A percentile compares a stretch with the other conserved stretches of the same genome.
These are phyloP conservation scores for Colletotrichum higginsianum DNA, from an alignment of 2,329 filamentous ascomycete genomes.

Conservation along the genomic window DNA sequence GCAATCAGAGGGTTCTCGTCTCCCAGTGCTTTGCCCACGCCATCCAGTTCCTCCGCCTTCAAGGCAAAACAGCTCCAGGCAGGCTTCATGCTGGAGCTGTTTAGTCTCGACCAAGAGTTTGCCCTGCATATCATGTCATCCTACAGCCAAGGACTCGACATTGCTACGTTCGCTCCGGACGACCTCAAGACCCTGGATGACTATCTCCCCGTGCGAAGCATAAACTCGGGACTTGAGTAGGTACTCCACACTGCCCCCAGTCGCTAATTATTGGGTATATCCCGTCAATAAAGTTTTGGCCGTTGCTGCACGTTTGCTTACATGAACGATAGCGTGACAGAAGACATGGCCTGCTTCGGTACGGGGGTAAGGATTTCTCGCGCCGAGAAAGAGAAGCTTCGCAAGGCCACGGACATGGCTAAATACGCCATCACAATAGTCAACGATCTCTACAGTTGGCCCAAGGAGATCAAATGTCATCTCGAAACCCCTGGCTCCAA, in stretches of 20 bases:
- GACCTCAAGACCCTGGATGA: constrained; percentile 6
- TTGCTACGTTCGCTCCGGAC: not conserved
- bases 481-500: constrained; percentile 14
- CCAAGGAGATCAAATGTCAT: constrained; percentile 19
- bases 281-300: no score
- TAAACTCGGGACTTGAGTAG: constrained; percentile 11
- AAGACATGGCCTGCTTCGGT: not conserved
- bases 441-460: constrained; percentile 24
- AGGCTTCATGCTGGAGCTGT: not conserved
- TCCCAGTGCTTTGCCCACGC: not conserved
- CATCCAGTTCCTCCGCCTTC: not conserved
- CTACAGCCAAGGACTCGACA: constrained; percentile 4
- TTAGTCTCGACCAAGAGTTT: not conserved
- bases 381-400: constrained; percentile 6
- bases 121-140: constrained; percentile 7
- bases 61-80: not conserved
- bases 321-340: not conserved
- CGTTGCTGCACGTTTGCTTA: not conserved
- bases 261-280: no score
- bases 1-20: not conserved
- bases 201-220: not conserved
- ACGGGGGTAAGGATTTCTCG: not conserved
- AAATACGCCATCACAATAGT: constrained; percentile 21
- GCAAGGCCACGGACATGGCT: constrained; percentile 5
- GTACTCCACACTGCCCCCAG: not conserved